These are phyloP conservation scores for Chimonanthus salicifolius DNA, from an alignment of 164 flowering plant genomes.

Conservation along the genomic window DNA sequence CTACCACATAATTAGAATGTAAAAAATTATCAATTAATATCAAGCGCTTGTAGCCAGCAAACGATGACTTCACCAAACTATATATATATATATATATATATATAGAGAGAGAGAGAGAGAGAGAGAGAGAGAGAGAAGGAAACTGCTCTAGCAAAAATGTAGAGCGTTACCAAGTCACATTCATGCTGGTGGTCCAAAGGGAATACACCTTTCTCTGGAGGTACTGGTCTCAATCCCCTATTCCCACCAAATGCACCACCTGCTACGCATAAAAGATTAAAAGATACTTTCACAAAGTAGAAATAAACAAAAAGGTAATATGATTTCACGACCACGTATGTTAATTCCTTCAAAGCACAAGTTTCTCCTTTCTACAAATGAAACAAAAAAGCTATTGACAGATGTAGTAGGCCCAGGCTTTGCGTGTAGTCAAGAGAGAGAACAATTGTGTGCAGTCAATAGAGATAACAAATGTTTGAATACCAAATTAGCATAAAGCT, in stretches of 20 bases:
- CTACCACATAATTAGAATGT: slow-evolving; percentile 26
- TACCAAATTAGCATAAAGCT: too few relatives aligned
- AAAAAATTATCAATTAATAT: background rate
- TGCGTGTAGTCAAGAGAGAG: too few relatives aligned
- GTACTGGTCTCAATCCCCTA: slow-evolving; percentile 78
- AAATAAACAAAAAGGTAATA: background rate
- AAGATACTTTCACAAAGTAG: background rate
- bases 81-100: too few relatives aligned
- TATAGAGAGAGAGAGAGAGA: too few relatives aligned
- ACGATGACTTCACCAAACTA: background rate
- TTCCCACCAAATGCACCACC: slow-evolving; percentile 98
- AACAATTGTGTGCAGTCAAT: too few relatives aligned
- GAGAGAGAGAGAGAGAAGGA: background rate
- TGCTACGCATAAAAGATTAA: slow-evolving; percentile 16
- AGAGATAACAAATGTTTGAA: too few relatives aligned
- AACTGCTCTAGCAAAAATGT: background rate
- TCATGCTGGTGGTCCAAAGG: slow-evolving; percentile 86
- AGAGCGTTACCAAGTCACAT: slow-evolving; percentile 67
- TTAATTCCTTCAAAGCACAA: background rate
- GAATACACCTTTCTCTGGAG: slow-evolving; percentile 93
- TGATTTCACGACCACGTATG: background rate
- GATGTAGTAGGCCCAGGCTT: too few relatives aligned
- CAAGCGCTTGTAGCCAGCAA: background rate
- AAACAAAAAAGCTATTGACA: background rate
- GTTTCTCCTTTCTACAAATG: background rate